Evolutionary conservation across 208 protist genomes (phyloP).

Genomic region (Strigomonas galati): DNA sequence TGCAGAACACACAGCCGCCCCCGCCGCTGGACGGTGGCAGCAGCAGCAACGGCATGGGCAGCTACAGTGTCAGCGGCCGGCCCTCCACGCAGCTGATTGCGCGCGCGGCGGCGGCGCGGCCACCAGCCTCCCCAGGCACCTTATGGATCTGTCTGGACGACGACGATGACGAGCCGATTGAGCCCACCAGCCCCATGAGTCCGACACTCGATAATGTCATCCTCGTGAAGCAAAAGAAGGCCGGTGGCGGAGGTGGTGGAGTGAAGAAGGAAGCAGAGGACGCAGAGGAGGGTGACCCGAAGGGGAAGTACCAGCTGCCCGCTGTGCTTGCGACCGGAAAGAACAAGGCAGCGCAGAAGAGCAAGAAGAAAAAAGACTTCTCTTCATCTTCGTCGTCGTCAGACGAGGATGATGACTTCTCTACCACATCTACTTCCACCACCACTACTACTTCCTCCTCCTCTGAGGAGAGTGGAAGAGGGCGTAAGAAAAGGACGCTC

Average conservation of each 20-base stretch:
- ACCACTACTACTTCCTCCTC: too few relatives aligned
- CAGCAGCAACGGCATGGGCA: background rate
- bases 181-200: background rate
- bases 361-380: too few relatives aligned
- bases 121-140: conserved; percentile 48
- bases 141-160: conserved; percentile 80
- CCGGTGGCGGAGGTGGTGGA: background rate
- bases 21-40: conserved; percentile 4
- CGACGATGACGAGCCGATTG: conserved; percentile 47
- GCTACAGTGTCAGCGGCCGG: conserved; percentile 12
- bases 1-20: conserved; percentile 3
- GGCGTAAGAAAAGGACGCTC: too few relatives aligned
- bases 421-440: too few relatives aligned
- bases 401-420: too few relatives aligned
- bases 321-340: background rate
- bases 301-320: too few relatives aligned
- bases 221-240: background rate
- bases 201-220: conserved; percentile 3
- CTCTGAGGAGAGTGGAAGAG: too few relatives aligned
- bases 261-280: background rate
- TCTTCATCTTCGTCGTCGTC: too few relatives aligned
- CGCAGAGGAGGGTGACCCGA: too few relatives aligned
- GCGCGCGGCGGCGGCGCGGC: conserved; percentile 49
- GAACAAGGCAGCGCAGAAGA: background rate
- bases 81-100: conserved; percentile 53